These are phyloP conservation scores for Citrullus amarus DNA, from an alignment of 306 rosid genomes.

Conservation along the genomic window DNA sequence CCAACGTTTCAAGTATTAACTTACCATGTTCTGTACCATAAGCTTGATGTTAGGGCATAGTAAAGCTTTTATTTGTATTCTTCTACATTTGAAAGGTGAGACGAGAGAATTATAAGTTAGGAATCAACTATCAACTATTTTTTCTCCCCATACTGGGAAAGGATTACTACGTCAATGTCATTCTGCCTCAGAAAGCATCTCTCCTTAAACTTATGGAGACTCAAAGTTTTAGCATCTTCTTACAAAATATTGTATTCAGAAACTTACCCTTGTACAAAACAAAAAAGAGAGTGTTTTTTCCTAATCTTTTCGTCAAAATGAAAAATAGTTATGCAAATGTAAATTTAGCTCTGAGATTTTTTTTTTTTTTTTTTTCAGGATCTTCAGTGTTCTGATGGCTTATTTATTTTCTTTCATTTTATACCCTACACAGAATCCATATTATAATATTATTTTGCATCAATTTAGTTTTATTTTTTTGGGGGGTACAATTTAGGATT, in stretches of 20 bases:
- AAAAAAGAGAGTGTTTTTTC: background rate
- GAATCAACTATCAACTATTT: background rate
- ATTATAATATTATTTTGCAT: background rate
- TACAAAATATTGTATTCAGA: background rate
- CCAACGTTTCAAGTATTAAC: background rate
- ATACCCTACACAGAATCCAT: background rate
- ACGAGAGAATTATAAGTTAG: background rate
- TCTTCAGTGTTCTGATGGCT: background rate
- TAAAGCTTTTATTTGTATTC: background rate
- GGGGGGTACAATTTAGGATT: background rate
- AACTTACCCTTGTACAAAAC: background rate
- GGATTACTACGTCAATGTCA: background rate
- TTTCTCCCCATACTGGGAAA: background rate
- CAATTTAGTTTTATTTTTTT: background rate
- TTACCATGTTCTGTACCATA: background rate
- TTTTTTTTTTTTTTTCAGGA: background rate
- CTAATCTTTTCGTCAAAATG: background rate
- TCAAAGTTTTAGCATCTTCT: background rate
- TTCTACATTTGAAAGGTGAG: background rate
- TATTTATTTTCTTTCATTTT: background rate
- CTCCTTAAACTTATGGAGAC: background rate
- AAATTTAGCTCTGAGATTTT: background rate
- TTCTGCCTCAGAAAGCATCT: background rate
- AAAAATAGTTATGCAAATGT: background rate
- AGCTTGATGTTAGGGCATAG: background rate